Percentiles rank a stretch among this genome's conserved stretches.
These are phyloP conservation scores for Trichoderma asperellum DNA, from an alignment of 2,329 filamentous ascomycete genomes.

Conservation along the genomic window DNA sequence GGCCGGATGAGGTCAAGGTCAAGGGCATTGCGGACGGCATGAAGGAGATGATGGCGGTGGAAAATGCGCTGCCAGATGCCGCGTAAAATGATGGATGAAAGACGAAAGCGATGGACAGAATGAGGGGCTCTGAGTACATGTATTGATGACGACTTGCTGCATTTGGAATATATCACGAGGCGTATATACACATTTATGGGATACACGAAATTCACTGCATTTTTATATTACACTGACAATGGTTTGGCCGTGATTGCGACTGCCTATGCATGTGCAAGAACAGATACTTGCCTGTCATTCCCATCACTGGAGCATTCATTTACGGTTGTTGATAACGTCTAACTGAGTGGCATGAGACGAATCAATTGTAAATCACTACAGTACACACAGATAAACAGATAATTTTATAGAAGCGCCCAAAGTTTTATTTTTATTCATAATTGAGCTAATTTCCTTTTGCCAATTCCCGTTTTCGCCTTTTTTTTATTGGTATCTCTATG, in stretches of 20 bases:
- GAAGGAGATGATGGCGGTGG: slow-evolving; percentile 33
- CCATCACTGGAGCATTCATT: no score
- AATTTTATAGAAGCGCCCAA: neutral
- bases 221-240: neutral
- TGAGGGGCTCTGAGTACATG: neutral
- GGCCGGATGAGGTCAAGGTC: slow-evolving; percentile 27
- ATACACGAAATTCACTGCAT: neutral
- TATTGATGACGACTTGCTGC: neutral
- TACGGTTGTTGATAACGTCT: neutral
- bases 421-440: neutral
- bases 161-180: slow-evolving; percentile 18
- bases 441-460: neutral
- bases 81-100: slow-evolving; percentile 1
- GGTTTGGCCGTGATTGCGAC: neutral
- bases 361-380: neutral
- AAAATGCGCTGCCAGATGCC: slow-evolving; percentile 30
- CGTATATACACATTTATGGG: slow-evolving; percentile 8
- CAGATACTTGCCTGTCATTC: neutral
- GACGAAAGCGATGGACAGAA: neutral
- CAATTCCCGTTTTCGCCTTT: neutral
- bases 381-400: neutral
- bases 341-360: neutral
- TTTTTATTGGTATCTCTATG: neutral
- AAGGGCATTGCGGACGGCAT: slow-evolving; percentile 31
- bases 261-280: no score